Evolutionary conservation across 345 rosid species (phyloP).

Genomic region (Jatropha curcas): DNA sequence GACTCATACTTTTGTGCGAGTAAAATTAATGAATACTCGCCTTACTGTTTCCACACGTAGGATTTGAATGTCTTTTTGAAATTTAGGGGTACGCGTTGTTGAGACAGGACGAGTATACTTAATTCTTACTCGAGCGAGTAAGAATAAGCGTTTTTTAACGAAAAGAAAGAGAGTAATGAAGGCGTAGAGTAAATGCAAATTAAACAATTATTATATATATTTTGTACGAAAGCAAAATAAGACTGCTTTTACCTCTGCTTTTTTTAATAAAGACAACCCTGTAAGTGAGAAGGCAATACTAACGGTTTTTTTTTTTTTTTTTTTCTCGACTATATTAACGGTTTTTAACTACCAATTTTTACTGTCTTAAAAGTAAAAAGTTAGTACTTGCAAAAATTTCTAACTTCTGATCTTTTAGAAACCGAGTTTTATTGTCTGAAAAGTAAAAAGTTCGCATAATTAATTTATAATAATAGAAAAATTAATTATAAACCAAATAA

Average conservation of each 20-base stretch:
- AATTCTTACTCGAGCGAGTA: background rate
- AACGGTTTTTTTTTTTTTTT: too few species aligned
- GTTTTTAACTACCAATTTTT: too few species aligned
- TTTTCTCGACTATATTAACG: too few species aligned
- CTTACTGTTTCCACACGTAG: background rate
- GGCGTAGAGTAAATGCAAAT: conserved; percentile 1
- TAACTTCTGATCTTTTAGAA: too few species aligned
- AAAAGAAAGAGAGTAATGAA: background rate
- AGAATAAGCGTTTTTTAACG: too few species aligned
- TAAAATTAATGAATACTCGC: background rate
- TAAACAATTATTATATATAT: conserved; percentile 6
- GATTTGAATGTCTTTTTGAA: background rate
- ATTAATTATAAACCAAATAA: too few species aligned
- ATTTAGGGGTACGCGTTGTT: background rate
- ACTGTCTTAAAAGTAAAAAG: too few species aligned
- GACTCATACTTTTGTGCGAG: background rate
- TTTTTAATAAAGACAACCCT: background rate
- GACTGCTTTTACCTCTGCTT: background rate
- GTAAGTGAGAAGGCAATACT: conserved; percentile 1
- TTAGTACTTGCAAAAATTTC: too few species aligned
- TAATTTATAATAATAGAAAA: too few species aligned
- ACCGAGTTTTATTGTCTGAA: too few species aligned
- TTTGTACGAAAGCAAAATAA: background rate
- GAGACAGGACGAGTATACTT: background rate
- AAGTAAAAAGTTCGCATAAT: too few species aligned